Conservation (phyloP, 495 filamentous ascomycete species). For the Clavariopsis aquatica region DNA sequence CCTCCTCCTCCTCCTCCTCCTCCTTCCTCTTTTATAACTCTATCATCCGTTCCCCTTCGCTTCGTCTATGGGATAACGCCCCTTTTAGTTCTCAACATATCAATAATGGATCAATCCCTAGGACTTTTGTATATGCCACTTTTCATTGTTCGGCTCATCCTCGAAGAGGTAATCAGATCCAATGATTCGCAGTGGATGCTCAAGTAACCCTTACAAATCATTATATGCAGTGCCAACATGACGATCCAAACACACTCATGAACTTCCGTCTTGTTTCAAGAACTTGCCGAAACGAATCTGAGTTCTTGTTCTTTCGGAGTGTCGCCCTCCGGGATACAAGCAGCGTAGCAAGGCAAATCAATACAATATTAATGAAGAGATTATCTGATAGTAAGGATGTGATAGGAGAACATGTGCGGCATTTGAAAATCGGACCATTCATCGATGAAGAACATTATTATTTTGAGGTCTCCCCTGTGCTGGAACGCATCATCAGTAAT, state of each 20-base stretch:
- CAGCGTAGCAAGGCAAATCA: neutral
- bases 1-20: no score
- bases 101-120: no score
- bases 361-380: neutral
- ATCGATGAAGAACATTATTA: neutral
- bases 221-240: neutral
- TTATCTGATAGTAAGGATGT: neutral
- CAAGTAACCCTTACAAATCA: neutral
- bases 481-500: neutral
- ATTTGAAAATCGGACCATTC: neutral
- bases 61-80: no score
- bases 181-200: neutral
- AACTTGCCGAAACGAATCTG: neutral
- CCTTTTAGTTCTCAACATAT: no score
- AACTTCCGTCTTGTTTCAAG: neutral
- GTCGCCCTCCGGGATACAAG: slow-evolving; percentile 2
- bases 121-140: neutral
- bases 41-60: no score
- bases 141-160: slow-evolving; percentile 1
- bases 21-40: no score
- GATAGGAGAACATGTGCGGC: neutral
- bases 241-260: neutral
- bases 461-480: neutral
- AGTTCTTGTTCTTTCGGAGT: slow-evolving; percentile 5
- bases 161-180: neutral